Base-by-base conservation (phyloP, 1,139 yeast species). In the Hanseniaspora sp. region DNA sequence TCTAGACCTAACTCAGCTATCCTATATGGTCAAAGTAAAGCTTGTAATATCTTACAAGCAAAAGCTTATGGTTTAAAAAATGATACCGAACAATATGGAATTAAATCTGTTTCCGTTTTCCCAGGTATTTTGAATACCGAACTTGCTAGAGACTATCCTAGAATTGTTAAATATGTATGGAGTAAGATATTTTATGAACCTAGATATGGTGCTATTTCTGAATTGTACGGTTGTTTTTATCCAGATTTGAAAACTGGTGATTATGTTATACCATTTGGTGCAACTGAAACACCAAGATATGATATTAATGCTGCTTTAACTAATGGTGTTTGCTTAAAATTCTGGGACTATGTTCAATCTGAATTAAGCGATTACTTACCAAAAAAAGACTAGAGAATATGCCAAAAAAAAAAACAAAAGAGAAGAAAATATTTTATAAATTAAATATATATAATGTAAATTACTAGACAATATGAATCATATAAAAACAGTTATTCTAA, bases 101-200 rank as follows among this genome's bases (percentile, higher is more conserved):
- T 75, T 33, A 66, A 71, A 46, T 69, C 72, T 44, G 64, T 71
- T 1, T 64, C 74, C 1, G 68, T 70, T n/a, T 74, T 76, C 61
- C 82, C 82, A 1, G 83, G 82, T 9, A 59, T 63, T 44, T 59
- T 77, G 39, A 60, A 58, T 12, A 68, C 79, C 1, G 78, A 75
- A 2, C 62, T 78, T 42, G 65, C 67, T 37, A 70, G 79, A 59
- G 60, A 67, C 56, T 56, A 62, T 58, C 58, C 55, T 41, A 37
- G 47, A 12, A 11, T 59, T 15, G n/a, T 54, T 17, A 56, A 57
- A 31, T 38, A 13, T n/a, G 0, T 61, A 3, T 30, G 59, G 46
- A 52, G 56, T 44, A 37, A 38, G 18, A 18, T 67, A 29, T 38
- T 61, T 15, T 63, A 63, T 56, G 65, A 64, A 29, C 63, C 72